Evolutionary conservation across 495 filamentous ascomycete species (phyloP), one percentile per base, ranked within the genome.

Genomic region (Hypoxylon intermedium): DNA sequence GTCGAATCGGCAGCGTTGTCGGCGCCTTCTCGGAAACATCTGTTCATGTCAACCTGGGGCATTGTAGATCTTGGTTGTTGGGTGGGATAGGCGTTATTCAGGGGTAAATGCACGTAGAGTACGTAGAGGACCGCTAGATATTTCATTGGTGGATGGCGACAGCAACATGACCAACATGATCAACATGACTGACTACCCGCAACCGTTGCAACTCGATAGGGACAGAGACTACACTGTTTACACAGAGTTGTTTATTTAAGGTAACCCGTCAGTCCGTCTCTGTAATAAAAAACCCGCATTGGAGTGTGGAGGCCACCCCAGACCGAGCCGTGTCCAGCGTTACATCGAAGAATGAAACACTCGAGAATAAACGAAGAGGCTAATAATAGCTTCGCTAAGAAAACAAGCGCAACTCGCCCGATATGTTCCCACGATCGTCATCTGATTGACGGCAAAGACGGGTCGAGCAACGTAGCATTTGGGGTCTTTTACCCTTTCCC

Each of bases 1-100:
- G 23, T 60, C 56, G 56, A 60, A 53, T 60, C 56, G 55, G 55
- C 30, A 38, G 30, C 28, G 40, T 40, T 11, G 47, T 59, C 56
- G 57, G 57, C 49, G 40, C 36, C 57, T 60, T 53, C 44, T 60
- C 57, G 57, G 57, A 34, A 41, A 24, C 21, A 31, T 30, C 56
- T 41, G 33, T 33, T 23, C 12, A 53, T 43, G 20, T 26, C 36
- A 23, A 24, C 41, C 16, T 38, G 31, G 24, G 16, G 33, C 28
- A 46, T 21, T 54, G 58, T 48, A 60, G 58, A 60, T 60, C 58
- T 60, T 54, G 58, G 37, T 38, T 37, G 40, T 47, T 31, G 13
- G 16, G 9, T 21, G 6, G 11, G 18, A 24, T n/a, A 23, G 23
- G 16, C 7, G 7, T 7, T 26, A 26, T 26, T 26, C 24, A 36